Evolutionary conservation across 768 basidiomycete genomes (phyloP), one percentile per base, ranked within the genome.

Genomic region (Podaxis carcinomalis): DNA sequence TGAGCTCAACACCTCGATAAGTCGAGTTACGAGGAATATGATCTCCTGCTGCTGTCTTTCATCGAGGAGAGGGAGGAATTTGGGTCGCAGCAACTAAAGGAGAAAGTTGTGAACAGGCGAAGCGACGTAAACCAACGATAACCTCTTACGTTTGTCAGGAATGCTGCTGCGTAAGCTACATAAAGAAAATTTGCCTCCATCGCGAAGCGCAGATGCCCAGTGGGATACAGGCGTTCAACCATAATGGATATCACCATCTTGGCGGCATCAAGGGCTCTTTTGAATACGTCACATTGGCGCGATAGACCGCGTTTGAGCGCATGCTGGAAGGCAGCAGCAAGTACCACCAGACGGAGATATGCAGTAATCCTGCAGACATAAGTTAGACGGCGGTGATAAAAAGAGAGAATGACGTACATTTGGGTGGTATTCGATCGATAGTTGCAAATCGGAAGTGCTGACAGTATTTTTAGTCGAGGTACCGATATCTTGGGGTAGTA

Each of bases 121-220:
- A 3, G 14, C 2, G 5, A 10, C 21, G 25, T 9, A 37, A 25
- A 40, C 13, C n/a, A 58, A 36, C 4, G 6, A 21, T 19, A 56
- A 23, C 7, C 40, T 64, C 80, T 64, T 66, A 87, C 85, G 70
- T 86, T 85, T 54, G 86, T 74, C 23, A 88, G 72, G 66, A 85
- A 85, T 2, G 84, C 84, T 2, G 83, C 78, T 7, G 84, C 84
- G 65, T 85, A 88, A 4, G 85, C 78, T 10, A 83, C 76, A 61
- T 78, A 81, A 11, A 82, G 71, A 61, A 81, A 81, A 62, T 78
- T 74, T 14, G 80, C 75, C 56, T 79, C 83, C 73, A 86, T 80
- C 2, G 83, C 84, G 66, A 77, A 84, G 10, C 82, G 79, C 25
- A 86, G 72, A 63, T 78, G 79, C 1, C 82, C 83, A 3, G 82